Percentiles rank a stretch among this genome's conserved stretches.
Conservation (phyloP, 1,284 basidiomycete genomes). For the Agroathelia rolfsii region DNA sequence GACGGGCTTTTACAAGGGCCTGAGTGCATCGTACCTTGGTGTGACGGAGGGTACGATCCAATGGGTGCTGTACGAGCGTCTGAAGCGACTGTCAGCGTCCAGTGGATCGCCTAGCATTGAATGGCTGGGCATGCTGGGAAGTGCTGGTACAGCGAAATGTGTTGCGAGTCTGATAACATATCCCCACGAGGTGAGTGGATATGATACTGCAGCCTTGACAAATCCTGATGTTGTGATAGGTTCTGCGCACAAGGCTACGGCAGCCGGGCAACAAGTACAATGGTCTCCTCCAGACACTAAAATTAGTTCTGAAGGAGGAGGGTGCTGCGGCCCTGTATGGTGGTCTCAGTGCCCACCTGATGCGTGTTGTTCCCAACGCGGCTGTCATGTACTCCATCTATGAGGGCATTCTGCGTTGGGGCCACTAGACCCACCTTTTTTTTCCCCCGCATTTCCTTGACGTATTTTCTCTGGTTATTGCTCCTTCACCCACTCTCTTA, state of each 20-base stretch:
- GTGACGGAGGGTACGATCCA: slow-evolving; percentile 97
- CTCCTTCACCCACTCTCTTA: no score
- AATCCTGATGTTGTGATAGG: slow-evolving; percentile 31
- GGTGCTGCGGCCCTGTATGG: slow-evolving; percentile 82
- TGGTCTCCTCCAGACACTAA: slow-evolving; percentile 79
- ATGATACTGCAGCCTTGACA: not conserved
- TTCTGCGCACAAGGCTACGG: slow-evolving; percentile 84
- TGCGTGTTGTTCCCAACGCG: slow-evolving; percentile 96
- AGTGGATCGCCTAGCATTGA: slow-evolving; percentile 57
- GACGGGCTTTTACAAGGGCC: slow-evolving; percentile 86
- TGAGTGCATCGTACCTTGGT: slow-evolving; percentile 91
- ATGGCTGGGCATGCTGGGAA: slow-evolving; percentile 79
- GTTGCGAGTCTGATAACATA: slow-evolving; percentile 92
- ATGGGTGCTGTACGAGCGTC: slow-evolving; percentile 91
- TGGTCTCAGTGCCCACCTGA: slow-evolving; percentile 88
- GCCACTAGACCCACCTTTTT: no score
- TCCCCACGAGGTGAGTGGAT: slow-evolving; percentile 82
- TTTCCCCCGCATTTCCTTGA: not conserved
- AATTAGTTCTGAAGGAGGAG: slow-evolving; percentile 83
- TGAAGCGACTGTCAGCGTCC: slow-evolving; percentile 57
- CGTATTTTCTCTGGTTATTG: no score
- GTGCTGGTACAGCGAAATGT: slow-evolving; percentile 90
- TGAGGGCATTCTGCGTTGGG: slow-evolving; percentile 65
- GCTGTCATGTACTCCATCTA: slow-evolving; percentile 93
- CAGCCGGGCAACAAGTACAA: slow-evolving; percentile 87